Base-by-base conservation (phyloP, 306 rosid genomes). In the Prosopis cineraria region DNA sequence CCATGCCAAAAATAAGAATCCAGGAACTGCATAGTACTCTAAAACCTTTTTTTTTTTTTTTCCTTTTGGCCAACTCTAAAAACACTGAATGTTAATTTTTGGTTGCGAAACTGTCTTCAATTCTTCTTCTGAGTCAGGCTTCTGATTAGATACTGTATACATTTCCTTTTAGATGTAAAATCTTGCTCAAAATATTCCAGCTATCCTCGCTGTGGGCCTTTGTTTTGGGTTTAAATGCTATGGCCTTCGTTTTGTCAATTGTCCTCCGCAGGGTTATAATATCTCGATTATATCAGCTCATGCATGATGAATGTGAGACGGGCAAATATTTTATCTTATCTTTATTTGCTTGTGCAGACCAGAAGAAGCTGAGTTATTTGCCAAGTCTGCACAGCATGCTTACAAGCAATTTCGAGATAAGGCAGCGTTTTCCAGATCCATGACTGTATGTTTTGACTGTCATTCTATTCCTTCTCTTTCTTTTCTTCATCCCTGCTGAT, bases 311-410 rank as follows among this genome's bases (percentile, higher is more conserved):
- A 41, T 77, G 52, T 55, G 25, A 37, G 33, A 55, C 63, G 25
- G 25, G 25, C 36, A 63, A 30, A 40, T 39, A 31, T 68, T 47
- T 50, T n/a, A 6, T 56, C 59, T 33, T 41, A 14, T 52, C 13
- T 13, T n/a, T 30, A 14, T 41, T 40, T 66, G 37, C 20, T 39
- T 73, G 74, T 85, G 59, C 91, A 92, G 98, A 73, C 87, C 90
- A n/a, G 93, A 94, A 24, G 98, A 94, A 87, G 98, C 97, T 20
- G 93, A 92, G 78, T 83, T 94, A 67, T 94, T 94, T 82, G 90
- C 98, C 72, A 84, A 90, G 75, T 92, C 88, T 44, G 97, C 89
- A 20, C 93, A 81, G 78, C 81, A 87, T 78, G 82, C 90, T 69
- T 94, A 92, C 84, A 84, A 79, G 74, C 97, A 92, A 82, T 94